These are phyloP conservation scores for Pleomassaria siparia DNA, from an alignment of 2,329 filamentous ascomycete genomes.

Conservation along the genomic window DNA sequence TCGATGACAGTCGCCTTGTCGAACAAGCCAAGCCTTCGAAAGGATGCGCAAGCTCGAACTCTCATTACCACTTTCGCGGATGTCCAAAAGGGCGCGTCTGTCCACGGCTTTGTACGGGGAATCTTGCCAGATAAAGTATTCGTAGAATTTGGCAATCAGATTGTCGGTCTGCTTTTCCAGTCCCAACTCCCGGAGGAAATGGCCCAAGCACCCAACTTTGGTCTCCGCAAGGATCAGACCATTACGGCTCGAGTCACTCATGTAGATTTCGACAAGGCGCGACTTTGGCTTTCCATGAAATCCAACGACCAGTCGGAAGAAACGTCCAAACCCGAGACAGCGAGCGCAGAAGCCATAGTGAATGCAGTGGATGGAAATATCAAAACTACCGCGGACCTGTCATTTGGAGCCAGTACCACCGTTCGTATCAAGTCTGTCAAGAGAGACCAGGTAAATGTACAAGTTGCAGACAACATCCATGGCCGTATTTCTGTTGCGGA, in stretches of 20 bases:
- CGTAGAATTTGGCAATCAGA: conserved; percentile 78
- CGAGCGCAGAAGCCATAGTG: conserved; percentile 45
- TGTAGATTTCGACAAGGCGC: conserved; percentile 68
- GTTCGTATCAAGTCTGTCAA: conserved; percentile 83
- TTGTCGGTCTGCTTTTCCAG: conserved; percentile 80
- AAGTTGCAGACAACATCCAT: conserved; percentile 81
- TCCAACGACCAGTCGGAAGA: conserved; percentile 45
- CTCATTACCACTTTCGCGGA: conserved; percentile 74
- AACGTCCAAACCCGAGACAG: conserved; percentile 19
- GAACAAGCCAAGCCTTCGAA: conserved; percentile 79
- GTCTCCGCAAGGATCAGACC: conserved; percentile 74
- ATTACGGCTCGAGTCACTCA: conserved; percentile 71
- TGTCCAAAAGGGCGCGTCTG: conserved; percentile 66
- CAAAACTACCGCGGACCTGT: conserved; percentile 69
- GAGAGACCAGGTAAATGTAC: conserved; percentile 88
- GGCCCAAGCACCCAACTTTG: conserved; percentile 71
- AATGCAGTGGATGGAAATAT: conserved; percentile 68
- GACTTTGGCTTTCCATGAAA: conserved; percentile 68
- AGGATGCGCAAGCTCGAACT: conserved; percentile 70
- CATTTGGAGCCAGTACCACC: conserved; percentile 71
- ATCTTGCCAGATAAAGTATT: conserved; percentile 81
- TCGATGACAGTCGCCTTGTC: conserved; percentile 75
- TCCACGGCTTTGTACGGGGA: conserved; percentile 82
- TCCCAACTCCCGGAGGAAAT: conserved; percentile 73
- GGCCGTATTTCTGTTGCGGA: conserved; percentile 94